Evolutionary conservation across 768 basidiomycete species (phyloP).

Genomic region (Tremella fuciformis): DNA sequence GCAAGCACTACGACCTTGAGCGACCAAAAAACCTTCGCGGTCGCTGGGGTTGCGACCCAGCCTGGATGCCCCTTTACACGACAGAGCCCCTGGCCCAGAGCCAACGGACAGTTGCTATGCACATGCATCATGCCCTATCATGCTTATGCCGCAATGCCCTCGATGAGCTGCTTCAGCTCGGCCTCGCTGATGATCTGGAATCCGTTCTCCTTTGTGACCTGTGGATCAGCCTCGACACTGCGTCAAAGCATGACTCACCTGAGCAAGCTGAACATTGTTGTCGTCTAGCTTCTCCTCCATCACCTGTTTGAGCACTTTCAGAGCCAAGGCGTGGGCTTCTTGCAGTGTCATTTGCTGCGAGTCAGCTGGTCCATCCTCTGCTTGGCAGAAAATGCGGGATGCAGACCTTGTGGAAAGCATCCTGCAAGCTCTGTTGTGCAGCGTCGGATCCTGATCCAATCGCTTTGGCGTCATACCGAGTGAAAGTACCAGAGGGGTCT

Average conservation of each 20-base stretch:
- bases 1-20: too few relatives aligned
- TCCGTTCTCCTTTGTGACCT: constrained; percentile 81
- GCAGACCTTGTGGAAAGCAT: constrained; percentile 97
- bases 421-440: constrained; percentile 93
- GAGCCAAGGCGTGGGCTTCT: constrained; percentile 80
- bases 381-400: too few relatives aligned
- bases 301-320: constrained; percentile 93
- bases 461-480: constrained; percentile 95
- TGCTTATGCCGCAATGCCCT: constrained; percentile 56
- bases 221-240: neutral
- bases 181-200: constrained; percentile 84
- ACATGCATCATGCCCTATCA: constrained; percentile 15
- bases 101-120: constrained; percentile 1
- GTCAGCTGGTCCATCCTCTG: constrained; percentile 8
- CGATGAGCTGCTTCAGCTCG: constrained; percentile 76
- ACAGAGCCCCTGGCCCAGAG: too few relatives aligned
- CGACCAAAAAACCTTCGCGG: too few relatives aligned
- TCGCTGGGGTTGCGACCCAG: too few relatives aligned
- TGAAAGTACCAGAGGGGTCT: constrained; percentile 96
- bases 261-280: constrained; percentile 95
- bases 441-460: constrained; percentile 98
- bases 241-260: constrained; percentile 57
- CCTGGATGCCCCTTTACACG: too few relatives aligned
- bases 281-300: constrained; percentile 99
- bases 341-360: constrained; percentile 79